Evolutionary conservation across 768 basidiomycete genomes (phyloP).

Genomic region (Phlegmacium glaucopus): DNA sequence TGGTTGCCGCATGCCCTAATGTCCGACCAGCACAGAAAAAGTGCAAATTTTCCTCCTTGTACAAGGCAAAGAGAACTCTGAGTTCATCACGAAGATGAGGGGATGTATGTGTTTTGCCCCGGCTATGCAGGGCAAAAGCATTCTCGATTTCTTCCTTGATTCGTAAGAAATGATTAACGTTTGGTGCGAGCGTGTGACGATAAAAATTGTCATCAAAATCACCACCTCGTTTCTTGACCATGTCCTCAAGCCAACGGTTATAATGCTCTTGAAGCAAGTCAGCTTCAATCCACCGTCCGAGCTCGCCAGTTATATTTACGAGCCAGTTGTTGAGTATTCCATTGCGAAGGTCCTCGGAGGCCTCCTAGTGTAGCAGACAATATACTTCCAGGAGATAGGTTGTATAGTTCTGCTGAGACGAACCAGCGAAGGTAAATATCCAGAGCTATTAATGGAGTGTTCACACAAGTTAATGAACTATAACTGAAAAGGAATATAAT

Average conservation of each 20-base stretch:
- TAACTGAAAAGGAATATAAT: neutral
- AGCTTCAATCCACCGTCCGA: slow-evolving; percentile 12
- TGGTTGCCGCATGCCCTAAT: slow-evolving; percentile 11
- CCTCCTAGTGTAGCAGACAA: slow-evolving; percentile 19
- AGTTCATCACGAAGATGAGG: slow-evolving; percentile 15
- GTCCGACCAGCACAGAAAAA: slow-evolving; percentile 10
- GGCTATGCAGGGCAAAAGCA: slow-evolving; percentile 9
- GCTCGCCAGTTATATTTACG: slow-evolving; percentile 18
- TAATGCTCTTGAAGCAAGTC: slow-evolving; percentile 23
- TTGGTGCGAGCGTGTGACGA: slow-evolving; percentile 20
- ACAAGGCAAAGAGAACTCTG: slow-evolving; percentile 11
- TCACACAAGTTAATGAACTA: neutral
- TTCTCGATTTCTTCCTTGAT: slow-evolving; percentile 19
- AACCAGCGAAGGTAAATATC: slow-evolving; percentile 22
- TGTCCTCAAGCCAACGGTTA: slow-evolving; percentile 18
- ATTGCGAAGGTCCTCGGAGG: slow-evolving; percentile 12
- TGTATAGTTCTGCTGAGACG: slow-evolving; percentile 18
- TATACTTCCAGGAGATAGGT: slow-evolving; percentile 22
- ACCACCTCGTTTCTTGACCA: slow-evolving; percentile 13
- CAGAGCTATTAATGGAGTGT: slow-evolving; percentile 11
- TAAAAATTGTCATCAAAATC: slow-evolving; percentile 19
- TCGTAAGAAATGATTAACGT: slow-evolving; percentile 16
- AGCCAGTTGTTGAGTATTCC: slow-evolving; percentile 20
- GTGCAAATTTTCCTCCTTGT: slow-evolving; percentile 17
- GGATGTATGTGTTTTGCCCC: slow-evolving; percentile 13